These are phyloP conservation scores for Pyrenopolyporus hunteri DNA, from an alignment of 495 filamentous ascomycete species.

Conservation along the genomic window DNA sequence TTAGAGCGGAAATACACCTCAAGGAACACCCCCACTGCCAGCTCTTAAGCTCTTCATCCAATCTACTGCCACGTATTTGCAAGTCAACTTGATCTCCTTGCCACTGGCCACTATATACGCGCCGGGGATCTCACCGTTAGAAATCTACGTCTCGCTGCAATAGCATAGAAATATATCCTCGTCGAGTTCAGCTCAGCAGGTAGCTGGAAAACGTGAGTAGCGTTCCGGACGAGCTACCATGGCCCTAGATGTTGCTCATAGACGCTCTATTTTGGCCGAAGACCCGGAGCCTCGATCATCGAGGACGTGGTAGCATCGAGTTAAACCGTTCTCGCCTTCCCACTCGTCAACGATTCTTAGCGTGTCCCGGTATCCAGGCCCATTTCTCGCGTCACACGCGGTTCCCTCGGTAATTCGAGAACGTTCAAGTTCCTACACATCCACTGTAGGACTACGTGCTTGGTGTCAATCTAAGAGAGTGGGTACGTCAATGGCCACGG, in stretches of 20 bases:
- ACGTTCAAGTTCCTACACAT: neutral
- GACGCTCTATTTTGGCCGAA: conserved; percentile 16
- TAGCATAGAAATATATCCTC: conserved; percentile 23
- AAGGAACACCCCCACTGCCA: neutral
- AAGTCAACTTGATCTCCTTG: conserved; percentile 1
- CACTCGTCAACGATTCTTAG: conserved; percentile 21
- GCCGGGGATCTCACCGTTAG: conserved; percentile 14
- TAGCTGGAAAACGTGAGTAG: conserved; percentile 5
- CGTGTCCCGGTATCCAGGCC: conserved; percentile 16
- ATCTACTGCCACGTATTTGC: conserved; percentile 4
- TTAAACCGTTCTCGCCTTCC: conserved; percentile 12
- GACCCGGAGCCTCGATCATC: conserved; percentile 6
- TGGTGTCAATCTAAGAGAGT: neutral
- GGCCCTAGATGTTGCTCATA: conserved; percentile 16
- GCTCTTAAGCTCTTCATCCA: neutral
- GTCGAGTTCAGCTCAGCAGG: conserved; percentile 20
- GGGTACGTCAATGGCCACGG: conserved; percentile 21
- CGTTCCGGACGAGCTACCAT: conserved; percentile 8
- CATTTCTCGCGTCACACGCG: conserved; percentile 4
- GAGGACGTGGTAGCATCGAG: conserved; percentile 17
- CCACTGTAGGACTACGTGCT: conserved; percentile 4
- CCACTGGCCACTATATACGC: neutral
- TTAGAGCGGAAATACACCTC: too few relatives aligned
- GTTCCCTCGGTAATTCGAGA: neutral
- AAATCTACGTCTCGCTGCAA: conserved; percentile 19